Base-by-base conservation (phyloP, 1,284 basidiomycete species). In the Kwoniella shivajii region DNA sequence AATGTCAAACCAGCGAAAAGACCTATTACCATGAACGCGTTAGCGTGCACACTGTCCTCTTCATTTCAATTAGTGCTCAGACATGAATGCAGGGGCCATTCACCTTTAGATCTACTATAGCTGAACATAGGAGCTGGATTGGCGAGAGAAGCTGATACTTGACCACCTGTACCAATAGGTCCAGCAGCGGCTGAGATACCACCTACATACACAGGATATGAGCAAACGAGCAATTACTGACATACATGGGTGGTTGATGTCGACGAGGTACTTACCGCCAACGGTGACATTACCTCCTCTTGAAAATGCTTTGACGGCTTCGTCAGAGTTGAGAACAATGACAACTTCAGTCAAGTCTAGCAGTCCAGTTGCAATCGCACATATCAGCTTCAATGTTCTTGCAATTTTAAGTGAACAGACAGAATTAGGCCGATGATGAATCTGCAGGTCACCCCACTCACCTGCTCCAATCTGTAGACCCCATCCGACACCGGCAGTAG, bases 41-140 rank as follows among this genome's bases (percentile, higher is more conserved):
- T 24, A n/a, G 54, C 53, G 11, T 48, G 46, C 18, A 6, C 37
- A 16, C 45, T 48, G 14, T 38, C 22, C 26, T 46, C 29, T 44
- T 22, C 44, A 34, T 26, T 36, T 36, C 42, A 44, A 10, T 6
- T 44, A 26, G 6, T 26, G 10, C 20, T 18, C 14, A 34, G 20
- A 20, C 6, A 29, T 31, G 31, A 46, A 33, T 11, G 18, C 6
- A 10, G 24, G 18, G 26, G n/a, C 1, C 6, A 61, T 71, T 60
- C 47, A 90, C 92, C 92, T 80, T 93, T 94, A 11, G 89, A 92
- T 77, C 94, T 90, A 20, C 89, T 93, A 79, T 98, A 98, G 64
- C 90, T 92, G 80, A 97, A 99, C 88, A 98, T 93, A 0, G 94
- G 94, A 11, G 95, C 88, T 0, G 95, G 93, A 76, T 95, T 91